Evolutionary conservation across 2,329 filamentous ascomycete species (phyloP).

Genomic region (Cyphellophora attinorum): DNA sequence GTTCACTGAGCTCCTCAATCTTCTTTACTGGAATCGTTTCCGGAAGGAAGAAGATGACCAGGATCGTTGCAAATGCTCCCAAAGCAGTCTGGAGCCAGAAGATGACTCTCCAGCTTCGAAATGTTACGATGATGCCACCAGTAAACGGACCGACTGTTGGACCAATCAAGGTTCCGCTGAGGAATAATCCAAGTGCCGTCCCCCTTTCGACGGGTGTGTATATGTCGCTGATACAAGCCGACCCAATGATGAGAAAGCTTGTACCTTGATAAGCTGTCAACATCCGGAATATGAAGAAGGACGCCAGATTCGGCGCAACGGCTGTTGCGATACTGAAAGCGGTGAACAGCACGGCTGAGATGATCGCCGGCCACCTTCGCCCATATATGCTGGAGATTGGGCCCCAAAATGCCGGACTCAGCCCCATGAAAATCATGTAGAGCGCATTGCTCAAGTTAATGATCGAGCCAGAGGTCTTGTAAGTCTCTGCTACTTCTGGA

Average conservation of each 20-base stretch:
- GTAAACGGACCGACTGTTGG: slow-evolving; percentile 61
- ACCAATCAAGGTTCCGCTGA: slow-evolving; percentile 61
- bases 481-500: slow-evolving; percentile 61
- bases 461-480: slow-evolving; percentile 55
- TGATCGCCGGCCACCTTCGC: slow-evolving; percentile 48
- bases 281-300: slow-evolving; percentile 66
- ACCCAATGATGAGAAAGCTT: slow-evolving; percentile 62
- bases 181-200: slow-evolving; percentile 64
- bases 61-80: slow-evolving; percentile 48
- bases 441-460: slow-evolving; percentile 67
- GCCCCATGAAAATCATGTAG: slow-evolving; percentile 66
- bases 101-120: slow-evolving; percentile 61
- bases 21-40: slow-evolving; percentile 63
- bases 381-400: slow-evolving; percentile 60
- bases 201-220: slow-evolving; percentile 59
- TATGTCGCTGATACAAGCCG: slow-evolving; percentile 58
- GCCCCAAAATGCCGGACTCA: slow-evolving; percentile 62
- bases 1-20: slow-evolving; percentile 51
- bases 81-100: slow-evolving; percentile 69
- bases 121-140: slow-evolving; percentile 69
- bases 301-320: slow-evolving; percentile 57
- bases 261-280: slow-evolving; percentile 68
- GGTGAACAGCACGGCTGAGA: slow-evolving; percentile 55
- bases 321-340: slow-evolving; percentile 63
- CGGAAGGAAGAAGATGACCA: slow-evolving; percentile 57